Evolutionary conservation across 2,329 filamentous ascomycete genomes (phyloP).

Genomic region (Fusarium piperis): DNA sequence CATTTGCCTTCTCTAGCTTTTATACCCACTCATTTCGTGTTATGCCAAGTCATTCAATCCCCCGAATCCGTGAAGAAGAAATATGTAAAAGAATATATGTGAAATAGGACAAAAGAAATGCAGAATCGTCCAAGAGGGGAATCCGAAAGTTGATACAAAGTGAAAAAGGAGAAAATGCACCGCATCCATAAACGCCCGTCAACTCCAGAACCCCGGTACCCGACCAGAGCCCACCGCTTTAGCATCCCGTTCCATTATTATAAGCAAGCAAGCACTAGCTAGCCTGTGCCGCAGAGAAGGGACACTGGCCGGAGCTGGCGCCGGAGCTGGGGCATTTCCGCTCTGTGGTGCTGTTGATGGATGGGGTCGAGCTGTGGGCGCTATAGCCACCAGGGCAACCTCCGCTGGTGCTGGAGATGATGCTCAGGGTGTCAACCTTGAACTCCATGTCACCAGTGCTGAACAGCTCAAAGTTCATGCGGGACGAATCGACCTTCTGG

Average conservation of each 20-base stretch:
- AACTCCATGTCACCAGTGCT: slow-evolving; percentile 56
- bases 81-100: slow-evolving; percentile 1
- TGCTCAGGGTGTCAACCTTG: slow-evolving; percentile 45
- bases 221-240: slow-evolving; percentile 7
- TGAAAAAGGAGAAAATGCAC: slow-evolving; percentile 12
- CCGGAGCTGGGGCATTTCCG: slow-evolving; percentile 32
- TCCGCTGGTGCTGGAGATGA: slow-evolving; percentile 34
- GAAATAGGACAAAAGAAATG: neutral
- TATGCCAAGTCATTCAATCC: slow-evolving; percentile 15
- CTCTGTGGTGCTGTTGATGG: slow-evolving; percentile 19
- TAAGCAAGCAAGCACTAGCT: neutral
- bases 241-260: neutral
- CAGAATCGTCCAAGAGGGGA: slow-evolving; percentile 10
- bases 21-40: slow-evolving; percentile 24
- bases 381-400: slow-evolving; percentile 12
- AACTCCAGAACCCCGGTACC: slow-evolving; percentile 9
- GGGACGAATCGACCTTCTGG: slow-evolving; percentile 50
- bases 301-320: slow-evolving; percentile 19
- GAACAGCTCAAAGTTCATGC: slow-evolving; percentile 59
- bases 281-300: slow-evolving; percentile 21
- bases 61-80: neutral
- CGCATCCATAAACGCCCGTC: slow-evolving; percentile 23
- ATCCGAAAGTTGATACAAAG: slow-evolving; percentile 3
- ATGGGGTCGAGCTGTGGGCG: slow-evolving; percentile 22
- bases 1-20: slow-evolving; percentile 15